A percentile compares a stretch with the other conserved stretches of the same genome.
These are phyloP conservation scores for Xylariaceae sp. DNA, from an alignment of 2,329 filamentous ascomycete species.

Conservation along the genomic window DNA sequence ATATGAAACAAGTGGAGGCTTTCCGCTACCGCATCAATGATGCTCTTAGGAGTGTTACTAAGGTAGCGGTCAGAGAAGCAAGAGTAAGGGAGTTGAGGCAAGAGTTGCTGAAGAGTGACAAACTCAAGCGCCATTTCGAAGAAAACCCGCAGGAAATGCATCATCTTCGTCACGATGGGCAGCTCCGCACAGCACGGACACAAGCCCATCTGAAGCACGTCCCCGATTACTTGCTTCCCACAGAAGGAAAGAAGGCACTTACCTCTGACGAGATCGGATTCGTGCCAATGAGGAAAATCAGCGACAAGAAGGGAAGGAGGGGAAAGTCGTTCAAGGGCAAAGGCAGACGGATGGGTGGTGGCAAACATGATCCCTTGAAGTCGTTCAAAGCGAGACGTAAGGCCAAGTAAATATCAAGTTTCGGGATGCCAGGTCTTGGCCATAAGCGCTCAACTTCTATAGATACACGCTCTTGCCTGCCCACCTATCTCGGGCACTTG, in stretches of 20 bases:
- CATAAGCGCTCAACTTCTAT: too few relatives aligned
- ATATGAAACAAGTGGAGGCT: constrained; percentile 87
- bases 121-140: constrained; percentile 90
- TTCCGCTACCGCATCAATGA: constrained; percentile 95
- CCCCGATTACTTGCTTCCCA: constrained; percentile 83
- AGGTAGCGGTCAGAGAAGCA: constrained; percentile 57
- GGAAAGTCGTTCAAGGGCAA: constrained; percentile 35
- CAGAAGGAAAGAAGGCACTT: constrained; percentile 63
- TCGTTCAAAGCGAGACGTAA: constrained; percentile 66
- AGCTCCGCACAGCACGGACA: constrained; percentile 72
- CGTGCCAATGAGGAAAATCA: constrained; percentile 55
- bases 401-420: constrained; percentile 17
- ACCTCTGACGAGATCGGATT: constrained; percentile 64
- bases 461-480: too few relatives aligned
- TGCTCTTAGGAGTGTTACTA: constrained; percentile 81
- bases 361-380: constrained; percentile 78
- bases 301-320: constrained; percentile 42
- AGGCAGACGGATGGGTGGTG: constrained; percentile 46
- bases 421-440: too few relatives aligned
- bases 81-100: constrained; percentile 13
- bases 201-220: constrained; percentile 85
- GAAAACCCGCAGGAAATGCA: constrained; percentile 87
- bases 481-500: too few relatives aligned
- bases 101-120: constrained; percentile 67
- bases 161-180: constrained; percentile 83